phyloP scores from a whole-genome alignment of 2,329 filamentous ascomycete species.

The Fusarium sororula region DNA sequence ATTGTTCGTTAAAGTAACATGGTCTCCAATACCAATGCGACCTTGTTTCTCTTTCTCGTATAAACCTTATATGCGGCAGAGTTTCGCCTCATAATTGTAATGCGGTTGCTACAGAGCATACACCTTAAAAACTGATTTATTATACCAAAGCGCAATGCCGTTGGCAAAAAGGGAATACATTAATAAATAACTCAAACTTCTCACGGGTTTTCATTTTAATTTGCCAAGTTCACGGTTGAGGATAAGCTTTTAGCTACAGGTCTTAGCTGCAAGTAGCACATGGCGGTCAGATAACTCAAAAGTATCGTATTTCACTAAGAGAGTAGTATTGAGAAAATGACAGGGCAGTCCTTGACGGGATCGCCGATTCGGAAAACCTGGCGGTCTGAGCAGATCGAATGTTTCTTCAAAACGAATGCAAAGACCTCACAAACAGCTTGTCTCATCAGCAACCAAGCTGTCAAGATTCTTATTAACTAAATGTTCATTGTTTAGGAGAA shows the following conservation, averaged over 20 bases:
- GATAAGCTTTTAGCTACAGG: neutral
- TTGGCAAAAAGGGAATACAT: fast-evolving
- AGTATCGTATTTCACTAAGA: neutral
- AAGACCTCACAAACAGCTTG: neutral
- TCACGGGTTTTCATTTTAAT: fast-evolving
- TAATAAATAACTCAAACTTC: fast-evolving
- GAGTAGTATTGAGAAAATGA: too few species aligned
- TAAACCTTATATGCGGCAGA: neutral
- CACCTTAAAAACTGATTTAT: too few species aligned
- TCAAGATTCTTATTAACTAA: neutral
- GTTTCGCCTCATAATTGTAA: fast-evolving
- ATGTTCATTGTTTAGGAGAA: fast-evolving
- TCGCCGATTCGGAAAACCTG: too few species aligned
- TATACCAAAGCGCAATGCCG: fast-evolving
- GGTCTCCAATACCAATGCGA: neutral
- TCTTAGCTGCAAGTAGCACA: neutral
- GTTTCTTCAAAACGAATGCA: neutral
- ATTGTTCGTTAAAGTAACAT: neutral
- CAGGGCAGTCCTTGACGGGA: neutral
- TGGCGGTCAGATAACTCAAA: neutral
- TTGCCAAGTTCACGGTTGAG: too few species aligned
- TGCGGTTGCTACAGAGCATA: neutral
- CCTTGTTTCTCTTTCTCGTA: neutral
- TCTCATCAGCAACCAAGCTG: neutral
- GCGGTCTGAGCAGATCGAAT: neutral